phyloP scores from a whole-genome alignment of 2,329 filamentous ascomycete genomes.

The Cephalotrichum gorgonifer region DNA sequence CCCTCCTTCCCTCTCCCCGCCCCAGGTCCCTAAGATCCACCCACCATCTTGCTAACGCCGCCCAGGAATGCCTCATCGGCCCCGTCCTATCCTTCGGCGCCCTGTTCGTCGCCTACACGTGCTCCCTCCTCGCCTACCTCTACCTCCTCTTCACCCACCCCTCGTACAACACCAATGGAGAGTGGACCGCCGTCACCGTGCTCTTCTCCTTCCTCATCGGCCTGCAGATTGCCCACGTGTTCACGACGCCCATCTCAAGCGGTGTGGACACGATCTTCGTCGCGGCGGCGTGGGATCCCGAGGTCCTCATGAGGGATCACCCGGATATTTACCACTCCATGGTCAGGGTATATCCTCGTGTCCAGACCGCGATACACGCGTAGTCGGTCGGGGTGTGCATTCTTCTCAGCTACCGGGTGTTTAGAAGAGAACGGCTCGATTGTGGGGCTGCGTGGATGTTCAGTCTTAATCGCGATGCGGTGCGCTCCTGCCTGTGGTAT shows the following conservation, averaged over 20 bases:
- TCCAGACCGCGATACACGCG: constrained; percentile 69
- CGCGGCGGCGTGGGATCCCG: constrained; percentile 57
- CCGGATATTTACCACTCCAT: constrained; percentile 71
- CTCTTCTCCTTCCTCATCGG: constrained; percentile 85
- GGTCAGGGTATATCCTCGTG: constrained; percentile 71
- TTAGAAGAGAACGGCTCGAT: background rate
- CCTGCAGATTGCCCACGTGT: constrained; percentile 79
- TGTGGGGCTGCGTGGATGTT: background rate
- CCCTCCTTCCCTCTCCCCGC: background rate
- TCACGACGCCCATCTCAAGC: constrained; percentile 77
- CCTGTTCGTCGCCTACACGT: constrained; percentile 74
- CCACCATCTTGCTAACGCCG: background rate
- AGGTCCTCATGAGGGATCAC: constrained; percentile 71
- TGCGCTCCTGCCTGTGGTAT: no score
- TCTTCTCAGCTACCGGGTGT: background rate
- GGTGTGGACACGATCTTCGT: constrained; percentile 93
- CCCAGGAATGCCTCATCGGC: constrained; percentile 64
- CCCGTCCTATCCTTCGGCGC: constrained; percentile 68
- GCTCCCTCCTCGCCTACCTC: constrained; percentile 73
- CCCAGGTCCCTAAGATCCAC: background rate
- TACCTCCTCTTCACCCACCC: constrained; percentile 78
- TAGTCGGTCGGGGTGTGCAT: constrained; percentile 12
- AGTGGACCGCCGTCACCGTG: constrained; percentile 67
- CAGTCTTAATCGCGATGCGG: no score
- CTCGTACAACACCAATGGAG: constrained; percentile 57